Evolutionary conservation across 139 green algal genomes (phyloP).

Genomic region (Chlorokybus atmophyticus): DNA sequence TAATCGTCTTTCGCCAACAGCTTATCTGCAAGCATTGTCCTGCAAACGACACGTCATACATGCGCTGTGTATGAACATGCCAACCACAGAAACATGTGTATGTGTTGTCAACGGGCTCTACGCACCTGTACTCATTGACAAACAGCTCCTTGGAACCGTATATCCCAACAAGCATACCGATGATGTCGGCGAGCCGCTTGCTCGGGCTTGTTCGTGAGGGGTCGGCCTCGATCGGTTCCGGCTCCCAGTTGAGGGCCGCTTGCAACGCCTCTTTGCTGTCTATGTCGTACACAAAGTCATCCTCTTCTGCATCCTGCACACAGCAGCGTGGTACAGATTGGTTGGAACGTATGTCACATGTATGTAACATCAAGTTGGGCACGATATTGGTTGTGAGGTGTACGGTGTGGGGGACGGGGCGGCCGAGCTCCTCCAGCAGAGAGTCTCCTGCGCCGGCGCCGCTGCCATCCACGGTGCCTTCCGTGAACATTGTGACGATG

Average conservation of each 20-base stretch:
- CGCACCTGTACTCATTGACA: conserved; percentile 72
- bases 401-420: not conserved
- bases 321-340: no score
- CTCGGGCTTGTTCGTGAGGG: not conserved
- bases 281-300: not conserved
- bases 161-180: conserved; percentile 67
- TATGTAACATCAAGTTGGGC: no score
- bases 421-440: conserved; percentile 55
- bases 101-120: no score
- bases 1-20: conserved; percentile 65
- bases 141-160: conserved; percentile 65
- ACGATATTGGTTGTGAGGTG: no score
- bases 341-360: no score
- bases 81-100: no score
- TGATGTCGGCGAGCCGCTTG: conserved; percentile 41
- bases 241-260: conserved; percentile 18
- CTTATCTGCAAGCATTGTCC: conserved; percentile 69
- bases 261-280: not conserved
- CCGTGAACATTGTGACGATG: conserved; percentile 83
- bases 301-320: no score
- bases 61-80: no score
- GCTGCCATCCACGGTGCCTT: conserved; percentile 36
- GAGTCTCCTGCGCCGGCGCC: conserved; percentile 9
- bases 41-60: no score
- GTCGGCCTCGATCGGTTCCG: conserved; percentile 30